Evolutionary conservation across 83 land plant genomes (phyloP), one percentile per base, ranked within the genome.

Genomic region (Diphasiastrum complanatum): DNA sequence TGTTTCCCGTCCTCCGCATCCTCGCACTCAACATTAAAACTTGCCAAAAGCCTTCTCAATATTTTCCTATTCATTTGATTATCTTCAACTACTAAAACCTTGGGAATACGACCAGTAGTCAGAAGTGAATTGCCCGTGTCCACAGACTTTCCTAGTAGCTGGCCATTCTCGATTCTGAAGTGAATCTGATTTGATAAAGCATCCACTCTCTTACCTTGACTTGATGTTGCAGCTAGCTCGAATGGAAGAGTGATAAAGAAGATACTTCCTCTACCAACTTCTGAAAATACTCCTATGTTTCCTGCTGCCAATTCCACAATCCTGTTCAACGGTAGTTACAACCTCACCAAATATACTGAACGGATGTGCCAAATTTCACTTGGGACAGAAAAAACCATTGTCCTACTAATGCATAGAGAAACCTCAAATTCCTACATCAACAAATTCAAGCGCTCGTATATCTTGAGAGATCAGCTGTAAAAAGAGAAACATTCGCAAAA

Each of bases 71-170:
- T 70, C 2, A 74, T 33, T 0, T 31, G 38, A 58, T 67, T 53
- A 40, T 81, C 81, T 25, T 81, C 84, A 2, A 78, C 81, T 31
- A 81, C 50, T 6, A 81, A 57, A 4, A 70, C 81, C 22, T 22
- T 49, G 2, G 37, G 60, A 29, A 8, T 61, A 12, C 20, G 63
- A n/a, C 63, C 20, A 16, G 57, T 36, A n/a, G 63, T 58, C 59
- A 8, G 53, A 51, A 5, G 10, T 8, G 51, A 19, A 37, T 20
- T 35, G 40, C 53, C 34, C 10, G 18, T 24, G 5, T 18, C 18
- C 18, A 24, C 16, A 6, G 5, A n/a, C n/a, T n/a, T n/a, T n/a
- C n/a, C 43, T 40, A 40, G 43, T 8, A 40, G 16, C 12, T 18
- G n/a, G 18, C 51, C 23, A 18, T 18, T 48, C 51, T 48, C n/a